Percentiles rank a stretch among this genome's conserved stretches.
Evolutionary conservation across 495 filamentous ascomycete genomes (phyloP).

Genomic region (Evansstolkia leycettana): DNA sequence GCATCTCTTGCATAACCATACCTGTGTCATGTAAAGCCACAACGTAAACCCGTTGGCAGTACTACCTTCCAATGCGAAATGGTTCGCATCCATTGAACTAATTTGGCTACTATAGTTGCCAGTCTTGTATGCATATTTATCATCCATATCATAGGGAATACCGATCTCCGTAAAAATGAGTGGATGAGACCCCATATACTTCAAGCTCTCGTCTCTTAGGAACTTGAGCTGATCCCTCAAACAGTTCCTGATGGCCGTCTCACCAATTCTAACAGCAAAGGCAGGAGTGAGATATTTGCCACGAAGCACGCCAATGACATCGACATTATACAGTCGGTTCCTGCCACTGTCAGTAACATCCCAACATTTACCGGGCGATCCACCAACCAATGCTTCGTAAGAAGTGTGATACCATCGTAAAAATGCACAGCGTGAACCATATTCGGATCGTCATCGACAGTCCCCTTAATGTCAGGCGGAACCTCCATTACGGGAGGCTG

Average conservation of each 20-base stretch:
- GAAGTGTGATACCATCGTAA: slow-evolving; percentile 90
- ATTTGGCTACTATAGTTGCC: slow-evolving; percentile 91
- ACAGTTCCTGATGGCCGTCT: slow-evolving; percentile 91
- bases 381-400: slow-evolving; percentile 87
- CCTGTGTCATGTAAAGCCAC: slow-evolving; percentile 73
- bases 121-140: slow-evolving; percentile 89
- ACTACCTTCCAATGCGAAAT: slow-evolving; percentile 80
- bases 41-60: slow-evolving; percentile 71
- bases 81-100: slow-evolving; percentile 92
- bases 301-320: slow-evolving; percentile 83
- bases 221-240: slow-evolving; percentile 83
- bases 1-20: slow-evolving; percentile 21
- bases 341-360: slow-evolving; percentile 17
- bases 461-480: slow-evolving; percentile 78
- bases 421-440: slow-evolving; percentile 92
- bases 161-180: slow-evolving; percentile 91
- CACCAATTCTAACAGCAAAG: slow-evolving; percentile 85
- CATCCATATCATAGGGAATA: slow-evolving; percentile 98
- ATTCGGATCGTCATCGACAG: slow-evolving; percentile 73
- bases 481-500: slow-evolving; percentile 89
- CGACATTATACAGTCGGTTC: slow-evolving; percentile 92
- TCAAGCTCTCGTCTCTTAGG: slow-evolving; percentile 76
- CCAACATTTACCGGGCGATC: neutral
- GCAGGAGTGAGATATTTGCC: slow-evolving; percentile 79
- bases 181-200: slow-evolving; percentile 83